Evolutionary conservation across 2,329 filamentous ascomycete genomes (phyloP).

Genomic region (Emericellopsis atlantica): DNA sequence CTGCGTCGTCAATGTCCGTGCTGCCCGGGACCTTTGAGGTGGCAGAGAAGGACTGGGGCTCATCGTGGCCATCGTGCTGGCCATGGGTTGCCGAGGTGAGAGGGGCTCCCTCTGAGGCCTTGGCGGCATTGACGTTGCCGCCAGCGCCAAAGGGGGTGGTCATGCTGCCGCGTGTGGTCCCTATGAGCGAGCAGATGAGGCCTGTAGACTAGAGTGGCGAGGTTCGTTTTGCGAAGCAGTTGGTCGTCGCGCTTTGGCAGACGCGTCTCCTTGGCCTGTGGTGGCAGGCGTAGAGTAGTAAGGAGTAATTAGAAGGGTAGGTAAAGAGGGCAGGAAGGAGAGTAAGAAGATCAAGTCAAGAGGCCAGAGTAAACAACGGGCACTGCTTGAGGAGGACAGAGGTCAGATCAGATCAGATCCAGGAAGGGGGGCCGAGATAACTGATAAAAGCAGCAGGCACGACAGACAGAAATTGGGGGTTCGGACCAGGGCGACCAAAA

Average conservation of each 20-base stretch:
- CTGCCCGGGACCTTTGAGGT: background rate
- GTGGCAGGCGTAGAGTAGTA: background rate
- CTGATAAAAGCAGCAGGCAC: background rate
- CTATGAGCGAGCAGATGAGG: background rate
- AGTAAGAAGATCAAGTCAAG: background rate
- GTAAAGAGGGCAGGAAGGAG: background rate
- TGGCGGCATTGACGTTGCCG: constrained; percentile 1
- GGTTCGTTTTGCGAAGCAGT: background rate
- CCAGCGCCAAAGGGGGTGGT: constrained; percentile 1
- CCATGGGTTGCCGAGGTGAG: background rate
- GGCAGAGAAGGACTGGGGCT: background rate
- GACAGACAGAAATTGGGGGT: background rate
- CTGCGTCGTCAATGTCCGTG: background rate
- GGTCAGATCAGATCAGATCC: background rate
- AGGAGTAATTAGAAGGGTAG: background rate
- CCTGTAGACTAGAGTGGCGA: background rate
- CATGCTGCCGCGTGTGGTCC: background rate
- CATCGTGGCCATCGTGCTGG: background rate
- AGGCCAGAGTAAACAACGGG: background rate
- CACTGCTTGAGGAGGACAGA: too few relatives aligned
- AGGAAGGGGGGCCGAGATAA: background rate
- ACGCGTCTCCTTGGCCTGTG: too few relatives aligned
- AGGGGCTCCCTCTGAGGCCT: background rate
- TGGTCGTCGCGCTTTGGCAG: too few relatives aligned
- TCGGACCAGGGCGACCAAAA: background rate